Evolutionary conservation across 164 flowering plant genomes (phyloP).

Genomic region (Aristolochia californica): DNA sequence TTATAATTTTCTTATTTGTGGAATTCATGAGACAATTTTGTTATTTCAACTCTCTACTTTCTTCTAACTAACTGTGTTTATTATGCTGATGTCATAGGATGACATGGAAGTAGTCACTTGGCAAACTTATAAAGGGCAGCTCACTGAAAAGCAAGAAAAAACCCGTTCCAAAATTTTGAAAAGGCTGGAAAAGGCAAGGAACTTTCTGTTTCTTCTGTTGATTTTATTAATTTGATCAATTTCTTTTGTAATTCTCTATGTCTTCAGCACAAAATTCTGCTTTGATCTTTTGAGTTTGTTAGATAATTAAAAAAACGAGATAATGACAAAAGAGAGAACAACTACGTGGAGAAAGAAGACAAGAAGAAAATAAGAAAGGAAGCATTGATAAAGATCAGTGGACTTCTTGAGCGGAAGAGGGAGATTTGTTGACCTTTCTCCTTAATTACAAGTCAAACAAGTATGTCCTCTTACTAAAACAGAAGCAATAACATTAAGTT

Average conservation of each 20-base stretch:
- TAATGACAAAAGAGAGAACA: too few relatives aligned
- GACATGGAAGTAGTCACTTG: slow-evolving; percentile 78
- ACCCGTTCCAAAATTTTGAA: slow-evolving; percentile 85
- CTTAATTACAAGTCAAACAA: too few relatives aligned
- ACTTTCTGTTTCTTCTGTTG: neutral
- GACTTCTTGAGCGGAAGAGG: too few relatives aligned
- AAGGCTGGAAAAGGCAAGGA: slow-evolving; percentile 73
- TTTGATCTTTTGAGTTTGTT: too few relatives aligned
- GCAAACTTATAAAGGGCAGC: slow-evolving; percentile 94
- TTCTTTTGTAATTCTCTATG: neutral
- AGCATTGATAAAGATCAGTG: too few relatives aligned
- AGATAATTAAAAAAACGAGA: too few relatives aligned
- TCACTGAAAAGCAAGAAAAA: slow-evolving; percentile 95
- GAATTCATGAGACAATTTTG: neutral
- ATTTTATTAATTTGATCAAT: neutral
- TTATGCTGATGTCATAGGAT: slow-evolving; percentile 33
- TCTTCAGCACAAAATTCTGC: too few relatives aligned
- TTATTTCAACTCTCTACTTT: neutral
- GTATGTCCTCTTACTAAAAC: too few relatives aligned
- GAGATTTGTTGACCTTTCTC: too few relatives aligned
- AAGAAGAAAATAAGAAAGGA: too few relatives aligned
- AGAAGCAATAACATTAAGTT: too few relatives aligned
- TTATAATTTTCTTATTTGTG: neutral
- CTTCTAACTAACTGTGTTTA: neutral
- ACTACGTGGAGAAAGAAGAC: too few relatives aligned